Percentiles rank a stretch among this genome's conserved stretches.
Conservation (phyloP, 305 asterid species). For the Ajuga reptans region DNA sequence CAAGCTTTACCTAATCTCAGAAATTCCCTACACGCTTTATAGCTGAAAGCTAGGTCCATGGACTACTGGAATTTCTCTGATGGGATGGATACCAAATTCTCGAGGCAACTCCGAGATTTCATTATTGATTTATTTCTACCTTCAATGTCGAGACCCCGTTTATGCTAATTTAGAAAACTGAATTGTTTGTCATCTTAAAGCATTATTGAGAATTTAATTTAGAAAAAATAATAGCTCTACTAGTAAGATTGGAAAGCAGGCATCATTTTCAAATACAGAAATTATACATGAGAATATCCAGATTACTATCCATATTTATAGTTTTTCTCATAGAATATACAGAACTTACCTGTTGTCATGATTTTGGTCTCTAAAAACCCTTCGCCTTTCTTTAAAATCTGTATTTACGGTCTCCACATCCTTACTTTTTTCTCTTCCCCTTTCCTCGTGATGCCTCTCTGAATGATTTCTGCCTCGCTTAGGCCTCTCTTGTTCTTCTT, state of each 20-base stretch:
- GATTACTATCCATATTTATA: neutral
- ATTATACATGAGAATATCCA: neutral
- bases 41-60: neutral
- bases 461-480: constrained; percentile 35
- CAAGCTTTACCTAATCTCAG: neutral
- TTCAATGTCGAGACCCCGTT: neutral
- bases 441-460: constrained; percentile 35
- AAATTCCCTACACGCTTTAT: neutral
- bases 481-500: constrained; percentile 39
- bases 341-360: constrained; percentile 44
- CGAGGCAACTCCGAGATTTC: neutral
- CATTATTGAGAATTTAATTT: neutral
- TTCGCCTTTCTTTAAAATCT: constrained; percentile 35
- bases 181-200: neutral
- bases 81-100: neutral
- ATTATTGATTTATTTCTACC: neutral
- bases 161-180: neutral
- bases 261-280: neutral
- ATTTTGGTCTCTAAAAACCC: constrained; percentile 34
- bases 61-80: neutral
- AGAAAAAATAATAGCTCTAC: neutral
- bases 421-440: constrained; percentile 37
- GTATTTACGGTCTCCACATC: constrained; percentile 31
- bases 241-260: neutral
- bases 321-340: neutral